phyloP scores from a whole-genome alignment of 202 grass and related monocot genomes.

The Carex arenaria region DNA sequence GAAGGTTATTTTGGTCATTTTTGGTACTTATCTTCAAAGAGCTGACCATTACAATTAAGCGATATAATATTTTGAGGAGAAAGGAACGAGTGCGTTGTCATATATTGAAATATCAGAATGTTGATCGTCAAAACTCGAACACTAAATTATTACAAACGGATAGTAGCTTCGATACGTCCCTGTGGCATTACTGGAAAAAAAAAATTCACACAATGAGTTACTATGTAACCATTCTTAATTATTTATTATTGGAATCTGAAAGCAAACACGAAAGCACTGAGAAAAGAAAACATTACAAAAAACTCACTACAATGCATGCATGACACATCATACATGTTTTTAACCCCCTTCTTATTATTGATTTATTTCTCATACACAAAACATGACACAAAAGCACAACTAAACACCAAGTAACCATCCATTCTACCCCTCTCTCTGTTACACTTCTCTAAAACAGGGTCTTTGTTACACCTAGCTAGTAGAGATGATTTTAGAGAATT shows the following conservation, averaged over 20 bases:
- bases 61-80: too few species aligned
- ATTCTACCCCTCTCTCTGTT: background rate
- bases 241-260: background rate
- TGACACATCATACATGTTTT: background rate
- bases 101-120: too few species aligned
- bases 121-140: too few species aligned
- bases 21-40: background rate
- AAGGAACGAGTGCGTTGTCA: too few species aligned
- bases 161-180: too few species aligned
- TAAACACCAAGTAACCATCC: background rate
- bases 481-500: background rate
- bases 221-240: background rate
- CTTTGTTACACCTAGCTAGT: background rate
- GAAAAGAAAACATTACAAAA: background rate
- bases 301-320: background rate
- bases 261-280: background rate
- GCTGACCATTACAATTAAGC: too few species aligned
- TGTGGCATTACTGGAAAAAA: too few species aligned
- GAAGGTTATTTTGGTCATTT: background rate
- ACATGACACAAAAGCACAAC: background rate
- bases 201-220: too few species aligned
- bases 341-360: background rate
- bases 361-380: background rate
- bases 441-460: background rate
- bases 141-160: too few species aligned